Evolutionary conservation across 202 grass and related monocot genomes (phyloP), one percentile per base, ranked within the genome.

Genomic region (Cymbopogon flexuosus): DNA sequence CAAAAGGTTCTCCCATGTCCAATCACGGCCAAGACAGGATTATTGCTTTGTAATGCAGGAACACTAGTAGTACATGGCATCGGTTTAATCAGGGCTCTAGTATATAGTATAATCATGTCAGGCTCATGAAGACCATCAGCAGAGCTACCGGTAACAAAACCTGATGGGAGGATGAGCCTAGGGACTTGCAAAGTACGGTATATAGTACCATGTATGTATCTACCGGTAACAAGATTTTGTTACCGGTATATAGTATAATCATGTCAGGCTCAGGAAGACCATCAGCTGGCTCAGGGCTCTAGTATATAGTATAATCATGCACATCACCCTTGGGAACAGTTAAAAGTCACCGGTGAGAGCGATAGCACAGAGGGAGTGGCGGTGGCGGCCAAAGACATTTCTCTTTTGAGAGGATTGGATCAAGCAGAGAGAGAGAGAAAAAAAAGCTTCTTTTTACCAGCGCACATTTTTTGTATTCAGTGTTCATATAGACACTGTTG

Each of bases 361-460:
- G 80, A 79, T 33, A 15, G 75, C 15, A 3, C 11, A 40, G 54
- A 36, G 15, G 6, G 33, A 47, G 30, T 24, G 8, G 8, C 23
- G 40, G 59, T 57, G 64, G 60, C 39, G 49, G 39, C 36, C 41
- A 70, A 47, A 57, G 23, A 35, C 19, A 3, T 1, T 21, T 45
- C 68, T 56, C 13, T 56, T 67, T 73, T 79, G 2, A 73, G 22
- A 61, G 80, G 75, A 87, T 78, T 76, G 35, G 67, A 83, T 73
- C 31, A 1, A 60, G 15, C 59, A 14, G 43, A 43, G 7, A 0
- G 1, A 2, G 6, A 4, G 8, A n/a, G 56, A 41, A 35, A 21
- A 58, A 64, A 41, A 35, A 21, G 37, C 21, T 16, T 61, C n/a
- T 65, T 83, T 83, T 73, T 31, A 79, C 67, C 15, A 7, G 15